Conservation (phyloP, 805 yeast genomes). For the Debaryomyces hansenii region DNA sequence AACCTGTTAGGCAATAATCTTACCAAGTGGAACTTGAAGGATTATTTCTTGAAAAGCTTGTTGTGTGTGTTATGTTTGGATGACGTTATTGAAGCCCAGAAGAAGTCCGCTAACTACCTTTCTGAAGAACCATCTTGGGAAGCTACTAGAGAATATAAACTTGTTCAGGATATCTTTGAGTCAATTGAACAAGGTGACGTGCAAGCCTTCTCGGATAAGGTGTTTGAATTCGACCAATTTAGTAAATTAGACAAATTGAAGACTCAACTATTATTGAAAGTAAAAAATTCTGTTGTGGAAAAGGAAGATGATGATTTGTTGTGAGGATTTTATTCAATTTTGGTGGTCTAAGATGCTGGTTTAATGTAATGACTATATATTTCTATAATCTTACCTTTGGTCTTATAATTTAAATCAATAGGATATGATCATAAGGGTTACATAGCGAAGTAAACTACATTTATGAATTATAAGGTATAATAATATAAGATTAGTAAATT, state of each 20-base stretch:
- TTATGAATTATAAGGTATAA: too few relatives aligned
- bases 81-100: slow-evolving; percentile 83
- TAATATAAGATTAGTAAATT: too few relatives aligned
- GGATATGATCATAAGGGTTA: too few relatives aligned
- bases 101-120: slow-evolving; percentile 60
- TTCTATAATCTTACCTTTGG: not conserved
- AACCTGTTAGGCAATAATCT: slow-evolving; percentile 71
- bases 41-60: slow-evolving; percentile 81
- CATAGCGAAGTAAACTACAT: too few relatives aligned
- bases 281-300: slow-evolving; percentile 70
- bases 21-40: slow-evolving; percentile 90
- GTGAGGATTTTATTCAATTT: slow-evolving; percentile 8
- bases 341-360: too few relatives aligned
- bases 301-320: slow-evolving; percentile 68
- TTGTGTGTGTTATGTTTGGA: slow-evolving; percentile 81
- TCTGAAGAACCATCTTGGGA: slow-evolving; percentile 77
- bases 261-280: slow-evolving; percentile 76
- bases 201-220: slow-evolving; percentile 69
- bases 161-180: slow-evolving; percentile 64
- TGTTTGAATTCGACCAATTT: slow-evolving; percentile 84
- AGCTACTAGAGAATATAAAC: slow-evolving; percentile 71
- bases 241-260: slow-evolving; percentile 88
- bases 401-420: not conserved
- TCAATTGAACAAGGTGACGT: slow-evolving; percentile 80
- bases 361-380: not conserved